Conservation (phyloP, 768 basidiomycete genomes). For the Glaciozyma antarctica region DNA sequence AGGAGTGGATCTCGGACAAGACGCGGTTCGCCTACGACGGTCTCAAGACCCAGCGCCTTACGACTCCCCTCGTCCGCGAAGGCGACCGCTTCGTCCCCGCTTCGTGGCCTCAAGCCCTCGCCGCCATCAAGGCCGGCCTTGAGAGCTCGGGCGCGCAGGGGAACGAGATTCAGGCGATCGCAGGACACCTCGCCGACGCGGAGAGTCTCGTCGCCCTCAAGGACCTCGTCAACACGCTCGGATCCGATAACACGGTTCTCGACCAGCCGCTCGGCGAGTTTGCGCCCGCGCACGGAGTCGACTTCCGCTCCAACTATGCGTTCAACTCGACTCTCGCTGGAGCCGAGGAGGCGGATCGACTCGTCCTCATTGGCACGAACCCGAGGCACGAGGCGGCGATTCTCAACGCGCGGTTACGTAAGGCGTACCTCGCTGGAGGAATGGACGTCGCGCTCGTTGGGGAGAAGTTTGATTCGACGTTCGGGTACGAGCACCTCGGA, state of each 20-base stretch:
- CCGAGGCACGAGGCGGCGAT: slow-evolving; percentile 95
- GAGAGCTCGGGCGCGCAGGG: slow-evolving; percentile 67
- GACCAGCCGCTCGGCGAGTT: slow-evolving; percentile 61
- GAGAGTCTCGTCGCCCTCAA: slow-evolving; percentile 88
- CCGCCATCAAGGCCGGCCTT: slow-evolving; percentile 68
- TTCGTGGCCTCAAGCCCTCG: slow-evolving; percentile 81
- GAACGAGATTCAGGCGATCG: slow-evolving; percentile 90
- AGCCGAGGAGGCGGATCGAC: slow-evolving; percentile 79
- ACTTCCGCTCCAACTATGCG: slow-evolving; percentile 89
- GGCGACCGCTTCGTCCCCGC: slow-evolving; percentile 88
- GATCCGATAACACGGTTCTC: slow-evolving; percentile 82
- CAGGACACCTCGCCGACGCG: slow-evolving; percentile 84
- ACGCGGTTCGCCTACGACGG: slow-evolving; percentile 95
- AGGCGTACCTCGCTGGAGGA: slow-evolving; percentile 79
- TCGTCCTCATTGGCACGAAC: slow-evolving; percentile 90
- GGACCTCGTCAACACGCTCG: slow-evolving; percentile 82
- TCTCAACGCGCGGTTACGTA: slow-evolving; percentile 90
- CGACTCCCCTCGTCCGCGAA: slow-evolving; percentile 75
- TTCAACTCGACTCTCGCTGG: slow-evolving; percentile 90
- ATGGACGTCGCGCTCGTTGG: slow-evolving; percentile 85
- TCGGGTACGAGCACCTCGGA: slow-evolving; percentile 88
- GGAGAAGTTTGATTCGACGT: slow-evolving; percentile 79
- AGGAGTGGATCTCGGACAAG: slow-evolving; percentile 99
- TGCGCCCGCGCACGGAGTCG: slow-evolving; percentile 66
- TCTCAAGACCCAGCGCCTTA: slow-evolving; percentile 86